Conservation (phyloP, 2,329 filamentous ascomycete species). For the Colletotrichum tamarilloi region DNA sequence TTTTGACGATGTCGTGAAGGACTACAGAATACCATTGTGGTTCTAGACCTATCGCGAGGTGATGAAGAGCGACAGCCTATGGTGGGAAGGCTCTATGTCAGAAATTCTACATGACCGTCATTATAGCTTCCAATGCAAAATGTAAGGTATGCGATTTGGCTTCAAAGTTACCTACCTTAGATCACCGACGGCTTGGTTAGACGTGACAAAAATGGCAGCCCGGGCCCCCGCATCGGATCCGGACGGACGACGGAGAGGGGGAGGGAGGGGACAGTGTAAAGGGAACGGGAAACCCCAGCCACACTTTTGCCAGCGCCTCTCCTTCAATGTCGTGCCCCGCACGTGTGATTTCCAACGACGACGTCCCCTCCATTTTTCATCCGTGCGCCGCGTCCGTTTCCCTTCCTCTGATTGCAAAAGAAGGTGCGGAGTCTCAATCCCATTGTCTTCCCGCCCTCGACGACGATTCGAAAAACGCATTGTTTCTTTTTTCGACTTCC, state of each 20-base stretch:
- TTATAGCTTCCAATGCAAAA: no score
- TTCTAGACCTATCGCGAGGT: not conserved
- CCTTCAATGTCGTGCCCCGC: no score
- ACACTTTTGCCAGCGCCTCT: not conserved
- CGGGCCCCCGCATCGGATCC: not conserved
- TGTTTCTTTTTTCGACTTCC: no score
- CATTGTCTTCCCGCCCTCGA: not conserved
- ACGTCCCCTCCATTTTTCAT: not conserved
- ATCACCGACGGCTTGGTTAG: not conserved
- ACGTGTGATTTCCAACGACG: not conserved
- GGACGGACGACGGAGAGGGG: not conserved
- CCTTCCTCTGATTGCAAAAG: not conserved
- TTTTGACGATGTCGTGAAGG: not conserved
- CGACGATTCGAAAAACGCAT: no score
- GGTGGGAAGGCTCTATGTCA: not conserved
- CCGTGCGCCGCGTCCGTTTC: not conserved
- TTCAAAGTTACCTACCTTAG: not conserved
- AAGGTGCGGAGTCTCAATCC: no score
- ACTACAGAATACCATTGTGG: not conserved
- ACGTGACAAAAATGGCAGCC: not conserved
- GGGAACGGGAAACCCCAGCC: not conserved
- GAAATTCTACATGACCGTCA: no score
- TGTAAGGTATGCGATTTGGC: no score
- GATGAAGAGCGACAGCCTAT: not conserved
- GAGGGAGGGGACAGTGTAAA: not conserved